These are phyloP conservation scores for Sphagnum magellanicum DNA, from an alignment of 228 moss, liverwort and hornwort species.

Conservation along the genomic window DNA sequence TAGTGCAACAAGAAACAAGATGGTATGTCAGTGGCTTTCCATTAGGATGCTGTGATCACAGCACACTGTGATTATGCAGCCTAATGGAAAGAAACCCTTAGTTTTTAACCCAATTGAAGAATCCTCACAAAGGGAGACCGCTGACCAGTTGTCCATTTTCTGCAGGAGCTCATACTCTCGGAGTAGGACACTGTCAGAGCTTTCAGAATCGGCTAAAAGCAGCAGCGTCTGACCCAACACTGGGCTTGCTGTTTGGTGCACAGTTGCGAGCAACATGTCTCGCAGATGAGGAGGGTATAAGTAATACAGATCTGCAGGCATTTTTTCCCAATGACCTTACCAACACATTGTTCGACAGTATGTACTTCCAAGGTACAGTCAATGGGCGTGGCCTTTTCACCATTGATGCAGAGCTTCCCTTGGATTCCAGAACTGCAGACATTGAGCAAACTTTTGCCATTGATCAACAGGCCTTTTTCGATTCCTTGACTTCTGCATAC, in stretches of 20 bases:
- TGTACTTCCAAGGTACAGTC: conserved; percentile 17
- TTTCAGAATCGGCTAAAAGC: conserved; percentile 10
- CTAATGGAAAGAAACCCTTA: no score
- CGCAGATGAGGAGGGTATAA: background rate
- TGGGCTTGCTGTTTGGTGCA: conserved; percentile 4
- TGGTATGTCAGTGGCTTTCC: no score
- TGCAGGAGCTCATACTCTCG: conserved; percentile 26
- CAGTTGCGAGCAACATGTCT: conserved; percentile 17
- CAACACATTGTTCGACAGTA: conserved; percentile 16
- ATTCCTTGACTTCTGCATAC: conserved; percentile 29
- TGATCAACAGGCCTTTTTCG: conserved; percentile 32
- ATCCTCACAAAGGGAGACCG: background rate
- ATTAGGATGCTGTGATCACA: no score
- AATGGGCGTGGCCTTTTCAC: conserved; percentile 17
- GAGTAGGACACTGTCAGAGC: conserved; percentile 22
- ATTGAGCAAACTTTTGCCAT: conserved; percentile 20
- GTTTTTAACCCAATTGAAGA: no score
- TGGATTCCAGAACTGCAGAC: conserved; percentile 21
- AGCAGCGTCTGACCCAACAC: conserved; percentile 10
- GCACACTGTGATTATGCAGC: no score
- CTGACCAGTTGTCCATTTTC: no score
- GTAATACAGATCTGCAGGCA: background rate
- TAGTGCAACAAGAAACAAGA: no score
- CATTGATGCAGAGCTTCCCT: conserved; percentile 11
- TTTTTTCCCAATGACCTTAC: conserved; percentile 17